Evolutionary conservation across 495 filamentous ascomycete genomes (phyloP).

Genomic region (Penicillium canescens): DNA sequence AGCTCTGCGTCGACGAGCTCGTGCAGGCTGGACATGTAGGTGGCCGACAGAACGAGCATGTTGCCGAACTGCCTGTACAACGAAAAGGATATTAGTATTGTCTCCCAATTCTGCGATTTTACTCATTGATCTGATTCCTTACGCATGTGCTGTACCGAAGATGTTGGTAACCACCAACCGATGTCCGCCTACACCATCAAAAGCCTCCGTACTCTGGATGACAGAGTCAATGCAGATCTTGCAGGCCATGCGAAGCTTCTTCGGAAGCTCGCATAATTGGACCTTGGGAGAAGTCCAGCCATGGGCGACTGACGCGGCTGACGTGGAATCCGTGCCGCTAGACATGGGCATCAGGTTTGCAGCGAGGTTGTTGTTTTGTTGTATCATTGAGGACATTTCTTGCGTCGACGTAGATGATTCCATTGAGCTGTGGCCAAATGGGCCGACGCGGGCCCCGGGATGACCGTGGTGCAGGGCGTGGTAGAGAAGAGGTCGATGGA

Average conservation of each 20-base stretch:
- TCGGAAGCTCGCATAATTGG: constrained; percentile 26
- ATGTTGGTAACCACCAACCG: constrained; percentile 6
- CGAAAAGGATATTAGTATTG: not conserved
- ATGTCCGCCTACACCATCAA: constrained; percentile 7
- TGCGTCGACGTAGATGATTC: constrained; percentile 36
- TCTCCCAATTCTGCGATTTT: too few species aligned
- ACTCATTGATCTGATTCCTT: not conserved
- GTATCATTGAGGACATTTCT: constrained; percentile 30
- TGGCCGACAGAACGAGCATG: too few species aligned
- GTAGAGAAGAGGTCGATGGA: constrained; percentile 80
- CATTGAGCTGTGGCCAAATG: constrained; percentile 21
- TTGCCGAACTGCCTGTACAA: too few species aligned
- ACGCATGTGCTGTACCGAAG: constrained; percentile 10
- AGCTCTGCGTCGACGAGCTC: too few species aligned
- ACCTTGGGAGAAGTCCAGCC: constrained; percentile 17
- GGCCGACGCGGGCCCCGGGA: constrained; percentile 22
- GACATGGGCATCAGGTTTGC: constrained; percentile 34
- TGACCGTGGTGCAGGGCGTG: constrained; percentile 56
- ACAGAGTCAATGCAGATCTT: constrained; percentile 3
- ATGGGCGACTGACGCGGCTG: constrained; percentile 8
- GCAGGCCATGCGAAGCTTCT: constrained; percentile 33
- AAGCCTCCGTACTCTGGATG: constrained; percentile 3
- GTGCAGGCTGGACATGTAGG: too few species aligned
- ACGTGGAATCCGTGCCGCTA: constrained; percentile 37
- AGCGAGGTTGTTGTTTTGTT: constrained; percentile 15